These are phyloP conservation scores for Acanthamoeba triangularis DNA, from an alignment of 208 protist genomes.

Conservation along the genomic window DNA sequence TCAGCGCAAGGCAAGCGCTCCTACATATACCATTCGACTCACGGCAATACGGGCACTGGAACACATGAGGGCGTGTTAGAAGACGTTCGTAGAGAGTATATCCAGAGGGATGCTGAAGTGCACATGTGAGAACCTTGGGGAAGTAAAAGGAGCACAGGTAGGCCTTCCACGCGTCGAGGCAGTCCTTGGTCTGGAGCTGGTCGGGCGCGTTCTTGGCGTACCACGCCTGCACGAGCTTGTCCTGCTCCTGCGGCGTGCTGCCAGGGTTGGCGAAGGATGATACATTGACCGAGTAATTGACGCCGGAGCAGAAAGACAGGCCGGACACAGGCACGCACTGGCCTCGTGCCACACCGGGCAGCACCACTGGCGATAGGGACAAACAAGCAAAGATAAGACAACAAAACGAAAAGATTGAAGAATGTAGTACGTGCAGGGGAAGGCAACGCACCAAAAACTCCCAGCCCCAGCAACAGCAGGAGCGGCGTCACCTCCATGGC, in stretches of 20 bases:
- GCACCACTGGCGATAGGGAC: background rate
- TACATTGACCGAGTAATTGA: slow-evolving; percentile 74
- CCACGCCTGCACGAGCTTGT: slow-evolving; percentile 15
- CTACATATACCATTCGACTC: slow-evolving; percentile 67
- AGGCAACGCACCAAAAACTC: background rate
- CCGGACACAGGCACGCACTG: slow-evolving; percentile 69
- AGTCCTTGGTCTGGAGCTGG: slow-evolving; percentile 72
- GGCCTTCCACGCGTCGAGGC: slow-evolving; percentile 49
- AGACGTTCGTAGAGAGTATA: background rate
- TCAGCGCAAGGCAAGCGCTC: slow-evolving; percentile 45
- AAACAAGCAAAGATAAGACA: no score
- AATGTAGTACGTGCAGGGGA: background rate
- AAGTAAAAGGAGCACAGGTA: slow-evolving; percentile 77
- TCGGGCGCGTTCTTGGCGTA: slow-evolving; percentile 40
- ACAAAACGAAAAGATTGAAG: background rate
- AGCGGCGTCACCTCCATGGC: background rate
- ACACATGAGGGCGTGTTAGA: no score
- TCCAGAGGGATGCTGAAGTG: background rate
- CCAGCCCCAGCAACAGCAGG: background rate
- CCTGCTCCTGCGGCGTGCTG: slow-evolving; percentile 49
- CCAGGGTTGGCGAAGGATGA: slow-evolving; percentile 14
- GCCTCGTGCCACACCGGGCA: background rate
- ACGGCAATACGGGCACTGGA: slow-evolving; percentile 63
- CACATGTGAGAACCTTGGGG: slow-evolving; percentile 21
- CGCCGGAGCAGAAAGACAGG: slow-evolving; percentile 43